phyloP scores from a whole-genome alignment of 306 rosid genomes.

The Cicer yamashitae region DNA sequence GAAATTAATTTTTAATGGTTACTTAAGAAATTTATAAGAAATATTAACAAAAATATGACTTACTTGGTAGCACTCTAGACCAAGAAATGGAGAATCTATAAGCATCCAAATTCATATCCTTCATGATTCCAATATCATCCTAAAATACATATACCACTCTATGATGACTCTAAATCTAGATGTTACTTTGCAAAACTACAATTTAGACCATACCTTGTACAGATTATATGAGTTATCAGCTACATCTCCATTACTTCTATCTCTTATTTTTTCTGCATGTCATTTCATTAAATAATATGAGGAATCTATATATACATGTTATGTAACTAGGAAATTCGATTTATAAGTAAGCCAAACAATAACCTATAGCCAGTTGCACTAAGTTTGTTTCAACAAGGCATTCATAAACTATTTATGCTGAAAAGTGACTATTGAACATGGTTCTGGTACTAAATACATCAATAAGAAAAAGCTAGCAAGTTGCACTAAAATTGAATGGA shows the following conservation, averaged over 20 bases:
- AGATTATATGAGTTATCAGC: constrained; percentile 57
- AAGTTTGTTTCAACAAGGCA: background rate
- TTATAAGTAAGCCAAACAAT: background rate
- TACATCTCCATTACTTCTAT: constrained; percentile 53
- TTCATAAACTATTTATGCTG: background rate
- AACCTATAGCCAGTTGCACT: background rate
- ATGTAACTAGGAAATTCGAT: background rate
- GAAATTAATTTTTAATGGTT: background rate
- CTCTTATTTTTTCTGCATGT: constrained; percentile 47
- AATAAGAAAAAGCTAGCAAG: background rate
- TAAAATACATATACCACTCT: background rate
- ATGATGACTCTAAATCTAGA: background rate
- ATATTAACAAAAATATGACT: background rate
- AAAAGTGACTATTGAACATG: background rate
- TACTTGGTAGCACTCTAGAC: constrained; percentile 77
- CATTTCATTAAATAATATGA: background rate
- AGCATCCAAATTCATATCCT: constrained; percentile 64
- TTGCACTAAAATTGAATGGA: background rate
- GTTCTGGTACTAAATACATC: background rate
- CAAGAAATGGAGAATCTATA: constrained; percentile 81
- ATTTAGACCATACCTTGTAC: constrained; percentile 18
- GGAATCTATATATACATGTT: background rate
- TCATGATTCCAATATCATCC: constrained; percentile 72
- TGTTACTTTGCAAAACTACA: background rate
- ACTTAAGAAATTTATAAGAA: background rate